Evolutionary conservation across 495 filamentous ascomycete species (phyloP), one percentile per base, ranked within the genome.

Genomic region (Penicillium chermesinum): DNA sequence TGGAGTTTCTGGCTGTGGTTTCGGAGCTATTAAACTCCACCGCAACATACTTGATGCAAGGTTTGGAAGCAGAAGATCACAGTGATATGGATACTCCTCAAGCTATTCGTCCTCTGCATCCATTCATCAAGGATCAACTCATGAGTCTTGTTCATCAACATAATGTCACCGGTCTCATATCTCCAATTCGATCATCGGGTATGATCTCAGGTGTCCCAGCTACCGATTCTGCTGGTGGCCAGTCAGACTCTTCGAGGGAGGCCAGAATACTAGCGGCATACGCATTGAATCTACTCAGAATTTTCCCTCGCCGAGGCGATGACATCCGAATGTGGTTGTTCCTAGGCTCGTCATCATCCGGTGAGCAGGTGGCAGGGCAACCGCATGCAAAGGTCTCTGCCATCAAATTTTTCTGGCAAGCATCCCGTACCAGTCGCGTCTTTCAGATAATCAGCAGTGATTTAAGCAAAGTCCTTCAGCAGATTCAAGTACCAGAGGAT

Each of bases 291-390:
- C 67, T 99, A 7, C 67, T 97, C 6, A 81, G 86, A 47, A 87
- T 89, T 45, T 99, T 99, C 54, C 93, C 91, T 15, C 74, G 78
- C 7, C 77, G 81, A 33, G 80, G 83, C 15, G 89, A 95, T 57
- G 94, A 97, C 43, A 94, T 97, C 42, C 85, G 91, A 1, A 95
- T 97, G 88, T 94, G 93, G 75, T 71, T 99, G 3, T 97, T 90
- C 54, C 70, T 90, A 12, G 85, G 89, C 0, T 89, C 89, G 22
- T 83, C 87, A 9, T 70, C 75, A 13, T 67, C 69, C 15, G 49
- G 49, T 1, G 55, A 62, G 20, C 53, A 59, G 12, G 27, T 51
- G 2, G 76, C 75, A 15, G 69, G 54, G 14, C 58, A 63, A 21
- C 58, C 64, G 7, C 62, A 59, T 12, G 59, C 57, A 4, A 70